Evolutionary conservation across 2,329 filamentous ascomycete genomes (phyloP), one percentile per base, ranked within the genome.

Genomic region (Thermoascus crustaceus): DNA sequence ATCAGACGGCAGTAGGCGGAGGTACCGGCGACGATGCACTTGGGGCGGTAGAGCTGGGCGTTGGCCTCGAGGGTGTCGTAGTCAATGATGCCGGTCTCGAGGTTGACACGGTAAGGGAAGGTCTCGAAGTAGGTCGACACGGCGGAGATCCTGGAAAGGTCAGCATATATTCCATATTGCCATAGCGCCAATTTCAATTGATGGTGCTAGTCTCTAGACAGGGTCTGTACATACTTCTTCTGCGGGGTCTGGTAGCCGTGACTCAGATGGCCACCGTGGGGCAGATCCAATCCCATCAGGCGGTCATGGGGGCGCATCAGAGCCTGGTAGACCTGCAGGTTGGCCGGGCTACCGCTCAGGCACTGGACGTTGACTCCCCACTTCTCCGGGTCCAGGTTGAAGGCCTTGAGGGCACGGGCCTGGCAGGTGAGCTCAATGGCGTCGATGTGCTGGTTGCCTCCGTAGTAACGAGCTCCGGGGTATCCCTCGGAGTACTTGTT

Each of bases 401-500:
- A 98, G 40, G 88, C 82, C 68, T 85, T 76, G 45, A 98, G 82
- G 48, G 91, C 91, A 68, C 91, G 83, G 64, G 79, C 75, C 73
- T 98, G 91, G 77, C 91, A 98, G 42, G 91, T 82, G 49, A 84
- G 76, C 76, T 98, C 91, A 56, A 95, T 87, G 67, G 85, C 75
- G 66, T 98, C 91, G 51, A 98, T 98, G 76, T 91, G 86, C 75
- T 98, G 84, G 73, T 98, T 98, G 60, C 91, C 91, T 60, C 91
- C 91, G 60, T 98, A 98, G 78, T 98, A 98, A 67, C 91, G 82
- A 54, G 91, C 91, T 62, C 91, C 91, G 50, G 91, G 91, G 67
- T 94, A 94, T 48, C 91, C 91, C 75, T 98, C 91, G 11, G 87
- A 95, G 78, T 98, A 98, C 74, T 98, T 98, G 78, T 98, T 94